Evolutionary conservation across 306 rosid genomes (phyloP), one percentile per base, ranked within the genome.

Genomic region (Astragalus glycyphyllos): DNA sequence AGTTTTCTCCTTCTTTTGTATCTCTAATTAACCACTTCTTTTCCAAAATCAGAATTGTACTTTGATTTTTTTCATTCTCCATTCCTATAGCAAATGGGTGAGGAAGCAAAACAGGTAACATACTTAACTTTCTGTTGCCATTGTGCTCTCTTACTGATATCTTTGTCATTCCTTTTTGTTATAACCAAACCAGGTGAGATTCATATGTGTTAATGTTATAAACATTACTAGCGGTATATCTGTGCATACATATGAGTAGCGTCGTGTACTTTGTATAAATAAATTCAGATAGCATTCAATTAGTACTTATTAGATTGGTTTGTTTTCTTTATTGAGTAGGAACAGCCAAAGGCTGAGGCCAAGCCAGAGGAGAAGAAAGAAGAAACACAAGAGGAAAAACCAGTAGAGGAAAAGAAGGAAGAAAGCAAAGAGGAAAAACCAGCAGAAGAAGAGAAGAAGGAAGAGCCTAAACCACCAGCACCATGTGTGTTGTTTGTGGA

Each of bases 401-500:
- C 59, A 40, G 79, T 41, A 20, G 82, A 77, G 58, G 82, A 76
- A 47, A 82, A 82, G 32, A 58, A 79, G 12, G 85, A 80, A 70
- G 79, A 86, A 45, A 69, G 35, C 2, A 61, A 41, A 23, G 76
- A 77, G 54, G 81, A 77, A 58, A 77, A 73, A 62, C 55, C 71
- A 17, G 78, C 76, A 55, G 88, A 55, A 48, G 87, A 88, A 67
- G 80, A 88, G 65, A 78, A 77, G 72, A 79, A 83, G 61, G 98
- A 85, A 76, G 87, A 86, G 81, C 87, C 91, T 47, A 86, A 83
- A 59, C 91, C 96, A 53, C 91, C 93, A 38, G 16, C 85, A 17
- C 91, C 97, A 48, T 84, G 89, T 69, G 88, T 92, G 31, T 70
- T 92, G 67, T 85, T 59, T 81, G 91, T 92, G 68, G 90, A 92